A percentile compares a stretch with the other conserved stretches of the same genome.
These are phyloP conservation scores for Vaccinium corymbosum DNA, from an alignment of 148 eudicot genomes.

Conservation along the genomic window DNA sequence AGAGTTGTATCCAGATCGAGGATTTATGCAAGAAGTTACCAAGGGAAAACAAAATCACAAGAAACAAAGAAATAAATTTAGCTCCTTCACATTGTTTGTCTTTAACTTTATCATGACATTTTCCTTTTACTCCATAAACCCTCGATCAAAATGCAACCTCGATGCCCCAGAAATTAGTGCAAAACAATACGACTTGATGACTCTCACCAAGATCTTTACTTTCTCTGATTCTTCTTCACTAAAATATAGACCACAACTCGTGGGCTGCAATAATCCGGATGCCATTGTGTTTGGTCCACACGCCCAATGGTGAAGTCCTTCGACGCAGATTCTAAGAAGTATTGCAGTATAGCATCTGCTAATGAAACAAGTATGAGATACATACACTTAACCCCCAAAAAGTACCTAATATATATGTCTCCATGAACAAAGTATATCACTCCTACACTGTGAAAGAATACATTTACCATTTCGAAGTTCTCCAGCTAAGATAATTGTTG, in stretches of 20 bases:
- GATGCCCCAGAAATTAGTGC: not conserved
- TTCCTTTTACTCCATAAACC: not conserved
- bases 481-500: slow-evolving; percentile 78
- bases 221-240: slow-evolving; percentile 37
- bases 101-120: not conserved
- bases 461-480: slow-evolving; percentile 85
- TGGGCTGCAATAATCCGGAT: slow-evolving; percentile 79
- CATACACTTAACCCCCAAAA: not conserved
- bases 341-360: slow-evolving; percentile 74
- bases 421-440: not conserved
- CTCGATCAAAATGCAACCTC: not conserved
- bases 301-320: slow-evolving; percentile 66
- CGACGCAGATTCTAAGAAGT: slow-evolving; percentile 73
- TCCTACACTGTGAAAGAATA: not conserved
- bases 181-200: not conserved
- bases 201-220: not conserved
- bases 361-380: not conserved
- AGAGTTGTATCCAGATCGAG: not conserved
- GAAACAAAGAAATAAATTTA: not conserved
- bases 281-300: slow-evolving; percentile 64
- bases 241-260: slow-evolving; percentile 72
- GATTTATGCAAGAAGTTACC: not conserved
- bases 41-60: not conserved
- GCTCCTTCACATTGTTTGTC: not conserved
- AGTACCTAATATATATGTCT: not conserved